These are phyloP conservation scores for Neofusicoccum sp. DNA, from an alignment of 2,329 filamentous ascomycete species.

Conservation along the genomic window DNA sequence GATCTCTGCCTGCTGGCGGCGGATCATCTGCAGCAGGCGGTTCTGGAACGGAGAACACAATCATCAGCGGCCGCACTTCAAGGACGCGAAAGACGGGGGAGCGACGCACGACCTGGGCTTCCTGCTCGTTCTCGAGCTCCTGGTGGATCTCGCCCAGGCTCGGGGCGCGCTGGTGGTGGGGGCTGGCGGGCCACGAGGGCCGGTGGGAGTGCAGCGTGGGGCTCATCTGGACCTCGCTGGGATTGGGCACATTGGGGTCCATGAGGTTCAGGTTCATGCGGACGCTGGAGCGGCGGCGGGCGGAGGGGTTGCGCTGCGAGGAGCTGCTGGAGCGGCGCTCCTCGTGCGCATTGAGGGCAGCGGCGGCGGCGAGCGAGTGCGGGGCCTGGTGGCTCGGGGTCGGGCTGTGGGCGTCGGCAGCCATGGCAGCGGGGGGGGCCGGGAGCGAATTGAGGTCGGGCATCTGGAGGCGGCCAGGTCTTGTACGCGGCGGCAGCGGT, in stretches of 20 bases:
- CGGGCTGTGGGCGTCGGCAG: slow-evolving; percentile 24
- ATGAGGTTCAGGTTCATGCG: slow-evolving; percentile 75
- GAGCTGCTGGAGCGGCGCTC: slow-evolving; percentile 61
- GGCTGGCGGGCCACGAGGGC: slow-evolving; percentile 50
- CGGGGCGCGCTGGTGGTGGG: slow-evolving; percentile 67
- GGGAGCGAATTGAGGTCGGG: slow-evolving; percentile 64
- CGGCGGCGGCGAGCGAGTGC: slow-evolving; percentile 73
- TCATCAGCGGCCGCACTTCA: neutral
- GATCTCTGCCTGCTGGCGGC: slow-evolving; percentile 72
- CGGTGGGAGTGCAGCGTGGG: slow-evolving; percentile 33
- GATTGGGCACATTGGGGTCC: slow-evolving; percentile 67
- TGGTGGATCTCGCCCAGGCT: slow-evolving; percentile 78
- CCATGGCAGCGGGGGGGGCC: slow-evolving; percentile 46
- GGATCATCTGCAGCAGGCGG: slow-evolving; percentile 75
- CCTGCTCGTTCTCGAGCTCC: slow-evolving; percentile 77
- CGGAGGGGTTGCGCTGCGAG: slow-evolving; percentile 41
- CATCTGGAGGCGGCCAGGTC: slow-evolving; percentile 38
- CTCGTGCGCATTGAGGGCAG: slow-evolving; percentile 74
- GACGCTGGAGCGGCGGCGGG: slow-evolving; percentile 67
- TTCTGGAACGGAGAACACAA: slow-evolving; percentile 53
- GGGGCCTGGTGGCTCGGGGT: slow-evolving; percentile 22
- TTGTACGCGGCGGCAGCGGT: slow-evolving; percentile 2
- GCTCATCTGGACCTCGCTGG: slow-evolving; percentile 67
- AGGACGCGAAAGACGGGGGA: neutral
- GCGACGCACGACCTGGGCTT: slow-evolving; percentile 69